These are phyloP conservation scores for Nemania serpens DNA, from an alignment of 2,329 filamentous ascomycete genomes.

Conservation along the genomic window DNA sequence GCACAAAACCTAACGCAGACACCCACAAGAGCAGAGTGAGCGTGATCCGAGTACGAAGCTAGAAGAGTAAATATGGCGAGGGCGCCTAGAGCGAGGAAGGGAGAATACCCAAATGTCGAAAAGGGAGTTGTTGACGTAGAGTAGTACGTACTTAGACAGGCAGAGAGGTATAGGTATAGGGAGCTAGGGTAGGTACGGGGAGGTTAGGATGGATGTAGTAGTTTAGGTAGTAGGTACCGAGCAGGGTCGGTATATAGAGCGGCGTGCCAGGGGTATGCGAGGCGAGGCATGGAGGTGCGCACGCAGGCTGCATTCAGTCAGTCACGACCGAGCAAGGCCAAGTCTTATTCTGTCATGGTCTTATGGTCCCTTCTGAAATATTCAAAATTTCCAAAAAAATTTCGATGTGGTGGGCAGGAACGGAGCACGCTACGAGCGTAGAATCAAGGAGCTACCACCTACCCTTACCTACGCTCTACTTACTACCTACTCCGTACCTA, in stretches of 20 bases:
- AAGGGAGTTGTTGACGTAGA: conserved; percentile 5
- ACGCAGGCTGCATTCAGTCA: conserved; percentile 13
- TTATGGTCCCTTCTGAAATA: conserved; percentile 3
- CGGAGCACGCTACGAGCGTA: conserved; percentile 5
- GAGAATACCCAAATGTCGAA: conserved; percentile 3
- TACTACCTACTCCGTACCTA: background rate
- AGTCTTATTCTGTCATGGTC: conserved; percentile 23
- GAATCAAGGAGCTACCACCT: conserved; percentile 3
- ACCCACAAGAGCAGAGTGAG: background rate
- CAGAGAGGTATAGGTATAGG: background rate
- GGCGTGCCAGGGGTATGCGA: conserved; percentile 7
- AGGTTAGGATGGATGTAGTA: background rate
- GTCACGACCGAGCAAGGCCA: conserved; percentile 16
- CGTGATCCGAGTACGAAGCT: background rate
- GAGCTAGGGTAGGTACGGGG: conserved; percentile 2
- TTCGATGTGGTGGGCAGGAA: conserved; percentile 23
- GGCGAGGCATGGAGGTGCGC: conserved; percentile 19
- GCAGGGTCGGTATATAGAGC: background rate
- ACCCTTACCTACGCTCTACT: background rate
- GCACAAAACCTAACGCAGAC: conserved; percentile 13
- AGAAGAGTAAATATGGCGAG: conserved; percentile 3
- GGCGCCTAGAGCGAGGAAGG: background rate
- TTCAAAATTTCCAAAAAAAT: conserved; percentile 3
- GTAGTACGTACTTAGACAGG: conserved; percentile 1
- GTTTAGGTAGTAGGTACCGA: conserved; percentile 5